Percentiles rank a stretch among this genome's conserved stretches.
phyloP scores from a whole-genome alignment of 768 basidiomycete species.

The Amanita exitialis region DNA sequence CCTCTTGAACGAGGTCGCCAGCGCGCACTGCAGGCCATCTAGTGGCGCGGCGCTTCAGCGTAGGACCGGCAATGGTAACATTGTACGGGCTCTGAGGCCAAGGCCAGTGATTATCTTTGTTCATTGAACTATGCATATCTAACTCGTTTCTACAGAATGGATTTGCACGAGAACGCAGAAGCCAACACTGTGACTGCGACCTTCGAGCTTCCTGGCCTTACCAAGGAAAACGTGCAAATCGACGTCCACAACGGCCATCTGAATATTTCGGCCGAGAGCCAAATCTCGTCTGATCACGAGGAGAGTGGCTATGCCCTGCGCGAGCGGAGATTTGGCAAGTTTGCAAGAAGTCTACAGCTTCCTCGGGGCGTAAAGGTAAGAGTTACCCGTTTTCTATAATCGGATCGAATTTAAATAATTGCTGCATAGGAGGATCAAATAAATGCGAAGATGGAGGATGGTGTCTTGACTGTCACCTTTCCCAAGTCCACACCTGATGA shows the following conservation, averaged over 20 bases:
- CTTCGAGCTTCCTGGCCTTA: constrained; percentile 54
- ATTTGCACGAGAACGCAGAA: constrained; percentile 41
- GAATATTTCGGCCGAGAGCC: constrained; percentile 25
- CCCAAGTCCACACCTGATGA: constrained; percentile 33
- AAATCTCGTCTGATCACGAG: constrained; percentile 23
- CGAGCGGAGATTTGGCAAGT: constrained; percentile 41
- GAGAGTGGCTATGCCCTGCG: constrained; percentile 33
- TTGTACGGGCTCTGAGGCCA: neutral
- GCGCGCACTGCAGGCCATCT: neutral
- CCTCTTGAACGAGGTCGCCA: constrained; percentile 20
- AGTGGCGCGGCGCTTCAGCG: neutral
- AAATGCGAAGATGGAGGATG: constrained; percentile 38
- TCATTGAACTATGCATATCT: neutral
- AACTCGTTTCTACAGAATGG: constrained; percentile 31
- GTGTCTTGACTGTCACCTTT: constrained; percentile 42
- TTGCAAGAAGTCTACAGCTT: constrained; percentile 38
- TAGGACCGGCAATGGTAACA: neutral
- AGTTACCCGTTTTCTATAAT: neutral
- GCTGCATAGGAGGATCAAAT: constrained; percentile 19
- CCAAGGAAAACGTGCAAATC: constrained; percentile 42
- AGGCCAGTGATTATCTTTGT: neutral
- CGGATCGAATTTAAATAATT: neutral
- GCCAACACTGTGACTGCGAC: constrained; percentile 44
- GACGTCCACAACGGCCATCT: constrained; percentile 43
- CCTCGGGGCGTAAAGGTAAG: constrained; percentile 45